Percentiles rank a stretch among this genome's conserved stretches.
phyloP scores from a whole-genome alignment of 495 filamentous ascomycete species.

The Aspergillus ellipticus region DNA sequence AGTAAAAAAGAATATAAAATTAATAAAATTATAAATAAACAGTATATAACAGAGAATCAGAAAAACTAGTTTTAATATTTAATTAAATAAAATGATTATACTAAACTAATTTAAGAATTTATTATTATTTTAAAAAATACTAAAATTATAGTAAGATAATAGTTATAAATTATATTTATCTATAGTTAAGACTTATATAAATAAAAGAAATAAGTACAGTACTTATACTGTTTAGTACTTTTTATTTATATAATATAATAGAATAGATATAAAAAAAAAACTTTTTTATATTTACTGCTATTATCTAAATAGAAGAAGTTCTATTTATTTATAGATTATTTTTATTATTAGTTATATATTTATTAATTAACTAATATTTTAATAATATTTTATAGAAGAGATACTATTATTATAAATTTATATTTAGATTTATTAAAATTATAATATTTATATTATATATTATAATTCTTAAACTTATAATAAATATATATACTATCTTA shows the following conservation, averaged over 20 bases:
- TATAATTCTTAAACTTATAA: too few species aligned
- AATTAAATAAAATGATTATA: background rate
- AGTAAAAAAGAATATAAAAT: constrained; percentile 1
- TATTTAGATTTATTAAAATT: too few species aligned
- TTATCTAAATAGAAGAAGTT: too few species aligned
- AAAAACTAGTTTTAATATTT: background rate
- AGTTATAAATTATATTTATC: too few species aligned
- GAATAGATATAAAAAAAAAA: too few species aligned
- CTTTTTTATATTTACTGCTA: background rate
- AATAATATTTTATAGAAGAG: background rate
- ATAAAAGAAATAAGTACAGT: background rate
- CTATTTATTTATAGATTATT: too few species aligned
- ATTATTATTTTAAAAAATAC: background rate
- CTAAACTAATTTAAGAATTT: background rate
- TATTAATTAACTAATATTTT: background rate
- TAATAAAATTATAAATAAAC: background rate
- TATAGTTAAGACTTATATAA: too few species aligned
- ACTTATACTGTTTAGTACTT: too few species aligned
- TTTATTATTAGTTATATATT: too few species aligned
- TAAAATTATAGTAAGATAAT: background rate
- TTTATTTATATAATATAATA: background rate
- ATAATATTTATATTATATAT: too few species aligned
- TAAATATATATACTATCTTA: too few species aligned
- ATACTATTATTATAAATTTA: background rate
- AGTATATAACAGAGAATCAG: background rate